Base-by-base conservation (phyloP, 257 asterid genomes). In the Lycium barbarum region DNA sequence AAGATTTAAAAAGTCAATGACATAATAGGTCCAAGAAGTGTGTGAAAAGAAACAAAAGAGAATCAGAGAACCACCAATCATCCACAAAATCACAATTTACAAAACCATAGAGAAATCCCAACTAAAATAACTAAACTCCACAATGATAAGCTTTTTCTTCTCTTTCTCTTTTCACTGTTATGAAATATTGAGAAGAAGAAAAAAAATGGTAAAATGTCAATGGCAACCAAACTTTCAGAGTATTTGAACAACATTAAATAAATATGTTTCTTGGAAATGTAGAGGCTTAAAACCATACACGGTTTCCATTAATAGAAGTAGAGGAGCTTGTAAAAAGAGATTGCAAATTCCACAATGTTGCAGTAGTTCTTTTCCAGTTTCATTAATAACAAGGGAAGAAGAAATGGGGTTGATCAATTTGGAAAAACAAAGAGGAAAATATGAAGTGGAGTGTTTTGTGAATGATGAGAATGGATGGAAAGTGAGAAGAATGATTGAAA, bases 401-500 rank as follows among this genome's bases (percentile, higher is more conserved):
- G 47, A 76, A 14, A 22, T 3, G 12, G 62, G 61, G 38, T 13
- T 74, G 18, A 26, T 26, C 33, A 63, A 63, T 40, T 55, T 5
- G 88, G 62, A 72, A 83, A 81, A 74, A 35, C 79, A 86, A 38
- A 20, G 63, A 53, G 38, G 59, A 57, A 38, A 87, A 13, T 51
- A 6, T 58, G 73, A 81, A 73, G 13, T 83, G 6, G 87, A 86
- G 17, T 83, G 83, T 81, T 84, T 95, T 8, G 88, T 90, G 74
- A 90, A 85, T 17, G 90, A 35, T 17, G 90, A 35, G 3, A 79
- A 93, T 36, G 90, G 88, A 86, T 95, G 98, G 99, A 80, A 90
- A 58, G 97, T 95, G 6, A 90, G 98, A 88, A 95, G 96, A 63
- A 90, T 96, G 94, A 74, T 73, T 3, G 96, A 91, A 74, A 89